Evolutionary conservation across 352 stramenopile species (phyloP), one percentile per base, ranked within the genome.

Genomic region (Blastocystis hominis): DNA sequence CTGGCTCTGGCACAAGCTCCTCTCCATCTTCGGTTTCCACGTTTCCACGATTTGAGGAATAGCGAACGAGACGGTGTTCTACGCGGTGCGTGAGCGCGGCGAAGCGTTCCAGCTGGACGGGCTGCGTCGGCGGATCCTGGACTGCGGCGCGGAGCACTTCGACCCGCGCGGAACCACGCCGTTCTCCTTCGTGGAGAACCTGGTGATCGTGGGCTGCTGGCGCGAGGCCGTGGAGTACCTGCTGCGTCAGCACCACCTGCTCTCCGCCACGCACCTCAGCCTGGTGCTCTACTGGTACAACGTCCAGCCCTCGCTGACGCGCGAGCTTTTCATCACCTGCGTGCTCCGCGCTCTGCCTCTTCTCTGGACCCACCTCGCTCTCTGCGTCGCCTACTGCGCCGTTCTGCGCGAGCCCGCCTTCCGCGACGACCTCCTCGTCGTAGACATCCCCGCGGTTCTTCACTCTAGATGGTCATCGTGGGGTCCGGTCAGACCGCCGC

Each of bases 1-100:
- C 46, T 80, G 70, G 70, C 44, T 80, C 7, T 80, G 70, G 70
- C 70, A 80, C 17, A 80, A 80, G 36, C 42, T 80, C 17, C 24
- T 80, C 13, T 30, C 42, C 20, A 42, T 80, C 42, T 62, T 24
- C 42, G 17, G 70, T 80, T 62, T 64, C 30, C 20, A 64, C 42
- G 15, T n/a, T 20, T 56, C 10, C 6, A 17, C 17, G 6, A 38
- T 42, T 62, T 80, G n/a, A 42, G 9, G 44, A 20, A 17, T 80
- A 80, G 70, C 55, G 17, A 80, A 80, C 42, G 20, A 61, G 17
- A 61, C 24, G 30, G 6, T 62, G 13, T 42, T 54, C 5, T 20
- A 17, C 13, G 5, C 30, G 15, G 24, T 42, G 2, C 20, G 6
- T 0, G 70, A 80, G 13, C 38, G 36, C 13, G 20, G 20, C 17